A percentile compares a stretch with the other conserved stretches of the same genome.
These are phyloP conservation scores for Trichosporon inkin DNA, from an alignment of 1,284 basidiomycete species.

Conservation along the genomic window DNA sequence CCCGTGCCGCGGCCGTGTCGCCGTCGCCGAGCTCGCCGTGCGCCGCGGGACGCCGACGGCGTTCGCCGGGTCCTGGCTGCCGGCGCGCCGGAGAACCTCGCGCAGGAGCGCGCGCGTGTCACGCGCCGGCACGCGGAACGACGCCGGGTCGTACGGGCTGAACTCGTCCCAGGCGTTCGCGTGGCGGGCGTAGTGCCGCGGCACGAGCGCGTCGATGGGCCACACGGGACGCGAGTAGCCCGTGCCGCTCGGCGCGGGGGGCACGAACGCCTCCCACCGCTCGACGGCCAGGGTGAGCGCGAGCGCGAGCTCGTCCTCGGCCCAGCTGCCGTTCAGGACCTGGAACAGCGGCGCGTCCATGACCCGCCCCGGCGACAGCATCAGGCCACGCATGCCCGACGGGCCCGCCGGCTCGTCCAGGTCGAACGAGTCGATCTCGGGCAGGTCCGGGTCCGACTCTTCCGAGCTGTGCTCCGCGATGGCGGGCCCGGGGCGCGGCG, in stretches of 20 bases:
- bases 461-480: not conserved
- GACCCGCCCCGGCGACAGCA: not conserved
- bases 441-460: not conserved
- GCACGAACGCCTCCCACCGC: conserved; percentile 4
- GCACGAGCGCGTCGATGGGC: conserved; percentile 6
- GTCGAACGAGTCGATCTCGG: conserved; percentile 5
- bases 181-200: conserved; percentile 1
- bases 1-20: not conserved
- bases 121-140: conserved; percentile 1
- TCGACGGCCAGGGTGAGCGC: not conserved
- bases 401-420: conserved; percentile 1
- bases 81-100: conserved; percentile 1
- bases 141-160: conserved; percentile 5
- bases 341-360: conserved; percentile 5
- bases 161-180: conserved; percentile 5
- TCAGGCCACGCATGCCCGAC: not conserved
- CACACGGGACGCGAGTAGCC: conserved; percentile 1
- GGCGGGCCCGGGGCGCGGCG: not conserved
- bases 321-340: not conserved
- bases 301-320: not conserved
- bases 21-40: not conserved
- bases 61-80: not conserved
- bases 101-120: conserved; percentile 1
- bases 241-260: not conserved
- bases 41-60: conserved; percentile 2